Percentiles rank a stretch among this genome's conserved stretches.
Evolutionary conservation across 768 basidiomycete species (phyloP).

Genomic region (Tephrocybe sp.): DNA sequence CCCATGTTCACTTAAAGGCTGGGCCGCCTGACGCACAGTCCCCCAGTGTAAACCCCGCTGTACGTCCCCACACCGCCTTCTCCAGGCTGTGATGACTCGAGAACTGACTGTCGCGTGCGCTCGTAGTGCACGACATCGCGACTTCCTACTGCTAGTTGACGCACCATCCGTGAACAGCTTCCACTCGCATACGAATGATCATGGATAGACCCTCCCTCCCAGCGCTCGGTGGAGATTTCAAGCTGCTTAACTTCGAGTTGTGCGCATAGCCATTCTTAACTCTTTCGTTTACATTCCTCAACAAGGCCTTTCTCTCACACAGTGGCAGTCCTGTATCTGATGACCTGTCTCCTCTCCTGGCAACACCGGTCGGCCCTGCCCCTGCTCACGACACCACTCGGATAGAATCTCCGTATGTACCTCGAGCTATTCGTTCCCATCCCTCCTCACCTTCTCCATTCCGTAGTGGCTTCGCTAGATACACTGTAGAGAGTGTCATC

Average conservation of each 20-base stretch:
- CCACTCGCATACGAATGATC: background rate
- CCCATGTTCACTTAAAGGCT: conserved; percentile 21
- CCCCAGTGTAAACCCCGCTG: conserved; percentile 1
- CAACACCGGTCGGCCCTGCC: conserved; percentile 8
- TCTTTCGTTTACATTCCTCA: background rate
- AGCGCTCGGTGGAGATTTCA: background rate
- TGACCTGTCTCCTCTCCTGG: conserved; percentile 6
- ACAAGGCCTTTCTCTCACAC: background rate
- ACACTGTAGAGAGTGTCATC: conserved; percentile 14
- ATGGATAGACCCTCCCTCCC: background rate
- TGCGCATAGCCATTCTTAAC: background rate
- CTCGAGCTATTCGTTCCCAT: conserved; percentile 6
- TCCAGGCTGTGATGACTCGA: conserved; percentile 8
- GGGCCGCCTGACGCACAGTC: conserved; percentile 2
- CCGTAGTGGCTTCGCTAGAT: conserved; percentile 13
- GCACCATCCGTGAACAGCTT: background rate
- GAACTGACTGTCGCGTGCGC: conserved; percentile 4
- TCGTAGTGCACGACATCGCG: conserved; percentile 1
- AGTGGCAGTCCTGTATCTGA: background rate
- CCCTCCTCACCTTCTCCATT: background rate
- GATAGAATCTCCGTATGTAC: conserved; percentile 17
- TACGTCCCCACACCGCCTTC: conserved; percentile 4
- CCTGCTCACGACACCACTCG: conserved; percentile 10
- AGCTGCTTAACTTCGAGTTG: conserved; percentile 7
- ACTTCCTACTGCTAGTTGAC: background rate